Conservation (phyloP, 2,329 filamentous ascomycete species). For the Beauveria pseudobassiana region DNA sequence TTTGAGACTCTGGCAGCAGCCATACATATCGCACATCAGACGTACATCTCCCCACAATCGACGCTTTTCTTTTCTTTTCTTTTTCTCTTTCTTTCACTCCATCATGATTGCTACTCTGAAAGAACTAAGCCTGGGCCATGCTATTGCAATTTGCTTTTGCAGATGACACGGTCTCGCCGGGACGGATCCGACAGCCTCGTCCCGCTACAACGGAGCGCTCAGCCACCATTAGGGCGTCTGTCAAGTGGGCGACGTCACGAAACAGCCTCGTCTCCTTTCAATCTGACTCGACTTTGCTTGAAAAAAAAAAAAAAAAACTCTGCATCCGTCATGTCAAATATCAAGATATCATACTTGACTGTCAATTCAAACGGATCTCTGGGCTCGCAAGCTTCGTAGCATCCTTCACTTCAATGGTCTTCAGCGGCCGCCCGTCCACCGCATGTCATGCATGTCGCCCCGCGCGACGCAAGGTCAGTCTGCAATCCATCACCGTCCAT, state of each 20-base stretch:
- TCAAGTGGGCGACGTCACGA: background rate
- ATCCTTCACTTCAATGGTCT: slow-evolving; percentile 18
- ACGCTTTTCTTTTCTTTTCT: too few species aligned
- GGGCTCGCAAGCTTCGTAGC: background rate
- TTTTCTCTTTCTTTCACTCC: too few species aligned
- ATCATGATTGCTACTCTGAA: too few species aligned
- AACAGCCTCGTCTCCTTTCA: background rate
- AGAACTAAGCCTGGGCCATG: background rate
- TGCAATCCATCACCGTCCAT: background rate
- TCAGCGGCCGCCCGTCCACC: slow-evolving; percentile 21
- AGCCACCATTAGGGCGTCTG: background rate
- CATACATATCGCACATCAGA: too few species aligned
- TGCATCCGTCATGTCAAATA: background rate
- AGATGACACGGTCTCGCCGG: background rate
- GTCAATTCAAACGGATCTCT: background rate
- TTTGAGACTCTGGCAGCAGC: too few species aligned
- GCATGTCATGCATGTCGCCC: slow-evolving; percentile 22
- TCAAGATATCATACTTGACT: background rate
- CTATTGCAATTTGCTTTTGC: background rate
- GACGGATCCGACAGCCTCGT: background rate
- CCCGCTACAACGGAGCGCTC: background rate
- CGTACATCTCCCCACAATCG: too few species aligned
- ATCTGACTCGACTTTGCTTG: background rate
- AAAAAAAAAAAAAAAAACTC: background rate
- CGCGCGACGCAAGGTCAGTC: slow-evolving; percentile 19